Evolutionary conservation across 2,329 filamentous ascomycete genomes (phyloP), one percentile per base, ranked within the genome.

Genomic region (Karstenula rhodostoma): DNA sequence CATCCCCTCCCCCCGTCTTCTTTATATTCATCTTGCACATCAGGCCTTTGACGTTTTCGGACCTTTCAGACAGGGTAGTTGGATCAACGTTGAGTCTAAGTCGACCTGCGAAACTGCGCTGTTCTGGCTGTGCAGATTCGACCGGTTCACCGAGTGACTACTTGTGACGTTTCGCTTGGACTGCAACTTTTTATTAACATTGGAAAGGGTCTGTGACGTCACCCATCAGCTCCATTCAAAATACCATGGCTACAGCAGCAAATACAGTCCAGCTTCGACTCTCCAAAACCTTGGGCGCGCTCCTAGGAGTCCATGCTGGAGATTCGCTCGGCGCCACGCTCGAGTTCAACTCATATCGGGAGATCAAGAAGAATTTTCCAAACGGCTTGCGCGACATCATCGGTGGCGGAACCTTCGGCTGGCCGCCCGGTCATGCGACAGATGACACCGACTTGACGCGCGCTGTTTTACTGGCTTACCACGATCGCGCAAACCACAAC

Each of bases 401-500:
- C 19, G 82, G 82, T 51, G 82, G 82, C 50, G 82, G 82, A 0
- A 60, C 67, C 1, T 83, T 84, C 58, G 12, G 46, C 22, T 84
- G 82, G 81, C 58, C 76, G 0, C 61, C 77, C 0, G 82, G 82
- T 8, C 76, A 80, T 59, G 81, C 81, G 17, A 83, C 82, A 27
- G 81, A 84, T 65, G 81, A 84, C 65, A 83, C 81, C 0, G 81
- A 84, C 63, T 71, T 84, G 63, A 82, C 80, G 4, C 79, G 81
- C 4, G 81, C 77, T 10, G 78, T 83, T 0, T 71, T 83, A 5
- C 74, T 83, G 15, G 80, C 80, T 3, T 83, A 84, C 61, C 68
- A 60, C 0, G 77, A 83, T 62, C 65, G 62, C 1, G 73, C 54
- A 33, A 48, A 49, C 29, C 17, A 46, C 40, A 29, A 19, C 40